These are phyloP conservation scores for Sechiopsis laciniata DNA, from an alignment of 306 rosid genomes.

Conservation along the genomic window DNA sequence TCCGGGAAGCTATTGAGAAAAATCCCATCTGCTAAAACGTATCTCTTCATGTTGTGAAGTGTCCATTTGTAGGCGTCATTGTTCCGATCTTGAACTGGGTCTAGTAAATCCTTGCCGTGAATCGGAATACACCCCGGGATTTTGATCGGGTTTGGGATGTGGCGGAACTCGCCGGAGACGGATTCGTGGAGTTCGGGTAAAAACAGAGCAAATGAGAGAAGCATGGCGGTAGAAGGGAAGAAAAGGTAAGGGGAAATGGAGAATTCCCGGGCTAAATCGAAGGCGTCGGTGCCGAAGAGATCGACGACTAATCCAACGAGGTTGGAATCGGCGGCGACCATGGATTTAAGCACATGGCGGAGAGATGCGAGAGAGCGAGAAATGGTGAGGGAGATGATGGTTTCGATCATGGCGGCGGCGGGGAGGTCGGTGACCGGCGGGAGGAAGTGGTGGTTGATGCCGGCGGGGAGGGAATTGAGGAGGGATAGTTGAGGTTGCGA, in stretches of 20 bases:
- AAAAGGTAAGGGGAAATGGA: conserved; percentile 35
- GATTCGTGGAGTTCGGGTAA: conserved; percentile 40
- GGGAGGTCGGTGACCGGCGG: conserved; percentile 29
- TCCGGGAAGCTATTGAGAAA: conserved; percentile 52
- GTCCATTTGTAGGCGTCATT: conserved; percentile 47
- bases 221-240: conserved; percentile 45
- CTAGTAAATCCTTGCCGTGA: conserved; percentile 42
- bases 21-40: conserved; percentile 39
- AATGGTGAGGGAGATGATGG: conserved; percentile 22
- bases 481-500: conserved; percentile 12
- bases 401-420: conserved; percentile 3
- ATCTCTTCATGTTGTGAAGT: conserved; percentile 41
- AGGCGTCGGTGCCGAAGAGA: too few species aligned
- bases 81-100: conserved; percentile 53
- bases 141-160: conserved; percentile 35
- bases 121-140: conserved; percentile 60
- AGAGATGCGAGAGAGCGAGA: conserved; percentile 32
- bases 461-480: conserved; percentile 27
- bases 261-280: conserved; percentile 25
- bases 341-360: not conserved
- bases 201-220: conserved; percentile 34
- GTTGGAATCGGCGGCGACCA: not conserved
- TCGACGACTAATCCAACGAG: conserved; percentile 28
- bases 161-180: conserved; percentile 38
- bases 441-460: not conserved